Conservation (phyloP, 2,329 filamentous ascomycete species). For the Cryphonectria japonica region DNA sequence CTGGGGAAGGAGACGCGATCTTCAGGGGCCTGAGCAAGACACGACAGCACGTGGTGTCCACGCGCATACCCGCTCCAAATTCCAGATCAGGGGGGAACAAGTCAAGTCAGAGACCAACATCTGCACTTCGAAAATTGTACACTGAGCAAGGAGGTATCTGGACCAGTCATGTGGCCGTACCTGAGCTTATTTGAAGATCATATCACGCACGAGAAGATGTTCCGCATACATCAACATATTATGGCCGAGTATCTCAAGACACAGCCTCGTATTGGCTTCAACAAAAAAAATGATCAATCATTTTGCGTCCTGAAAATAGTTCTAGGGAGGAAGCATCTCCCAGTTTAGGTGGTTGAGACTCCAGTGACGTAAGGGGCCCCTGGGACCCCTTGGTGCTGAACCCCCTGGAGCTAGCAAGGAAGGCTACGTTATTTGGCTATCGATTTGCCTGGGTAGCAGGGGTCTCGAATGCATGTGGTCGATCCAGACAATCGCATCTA, state of each 20-base stretch:
- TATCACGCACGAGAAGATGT: not conserved
- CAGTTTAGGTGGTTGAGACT: not conserved
- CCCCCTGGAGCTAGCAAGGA: constrained; percentile 7
- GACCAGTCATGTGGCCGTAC: not conserved
- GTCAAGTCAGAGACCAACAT: not conserved
- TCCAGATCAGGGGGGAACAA: not conserved
- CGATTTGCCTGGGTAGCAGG: not conserved
- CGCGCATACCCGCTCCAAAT: not conserved
- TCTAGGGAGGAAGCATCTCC: not conserved
- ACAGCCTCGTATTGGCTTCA: not conserved
- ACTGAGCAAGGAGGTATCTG: not conserved
- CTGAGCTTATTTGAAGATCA: not conserved
- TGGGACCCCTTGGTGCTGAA: not conserved
- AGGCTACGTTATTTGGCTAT: not conserved
- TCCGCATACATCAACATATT: not conserved
- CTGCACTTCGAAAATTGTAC: not conserved
- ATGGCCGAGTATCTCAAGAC: not conserved
- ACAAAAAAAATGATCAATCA: not conserved
- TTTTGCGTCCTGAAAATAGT: not conserved
- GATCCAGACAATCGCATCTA: not conserved
- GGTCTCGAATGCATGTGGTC: not conserved
- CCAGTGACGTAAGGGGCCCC: not conserved
- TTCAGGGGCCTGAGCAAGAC: constrained; percentile 12
- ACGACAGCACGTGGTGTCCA: constrained; percentile 25
- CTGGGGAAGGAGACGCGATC: constrained; percentile 18